These are phyloP conservation scores for Carex parvula DNA, from an alignment of 176 grass and related monocot genomes.

Conservation along the genomic window DNA sequence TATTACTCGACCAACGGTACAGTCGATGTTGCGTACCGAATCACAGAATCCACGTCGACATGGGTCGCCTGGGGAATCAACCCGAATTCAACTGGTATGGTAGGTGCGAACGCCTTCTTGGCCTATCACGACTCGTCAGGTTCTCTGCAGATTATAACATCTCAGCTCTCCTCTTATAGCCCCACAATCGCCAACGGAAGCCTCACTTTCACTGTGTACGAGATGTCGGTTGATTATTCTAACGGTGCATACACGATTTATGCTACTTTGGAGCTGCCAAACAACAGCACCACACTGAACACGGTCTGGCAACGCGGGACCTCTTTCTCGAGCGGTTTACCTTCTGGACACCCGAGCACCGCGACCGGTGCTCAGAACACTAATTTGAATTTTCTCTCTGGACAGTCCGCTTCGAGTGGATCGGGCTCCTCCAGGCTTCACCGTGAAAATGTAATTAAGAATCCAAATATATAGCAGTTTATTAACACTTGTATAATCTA, in stretches of 20 bases:
- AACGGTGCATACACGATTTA: conserved; percentile 62
- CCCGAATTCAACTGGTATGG: conserved; percentile 23
- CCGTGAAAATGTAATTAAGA: conserved; percentile 64
- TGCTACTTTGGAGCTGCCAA: conserved; percentile 48
- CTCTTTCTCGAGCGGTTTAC: background rate
- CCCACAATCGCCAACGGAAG: background rate
- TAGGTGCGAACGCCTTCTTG: conserved; percentile 48
- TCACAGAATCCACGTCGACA: background rate
- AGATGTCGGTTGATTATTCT: conserved; percentile 37
- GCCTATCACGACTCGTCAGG: conserved; percentile 44
- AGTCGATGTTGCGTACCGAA: conserved; percentile 62
- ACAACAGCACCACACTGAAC: conserved; percentile 34
- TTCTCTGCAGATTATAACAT: conserved; percentile 23
- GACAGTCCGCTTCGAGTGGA: conserved; percentile 8
- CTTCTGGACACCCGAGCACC: background rate
- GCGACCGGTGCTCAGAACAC: background rate
- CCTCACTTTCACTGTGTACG: conserved; percentile 36
- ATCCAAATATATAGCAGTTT: background rate
- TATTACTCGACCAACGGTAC: conserved; percentile 67
- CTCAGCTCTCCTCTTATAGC: background rate
- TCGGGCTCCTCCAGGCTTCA: conserved; percentile 43
- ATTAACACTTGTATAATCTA: background rate
- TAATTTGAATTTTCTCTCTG: conserved; percentile 55
- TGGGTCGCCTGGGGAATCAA: conserved; percentile 98
- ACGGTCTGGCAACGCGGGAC: conserved; percentile 74